phyloP scores from a whole-genome alignment of 129 eudicot species.

The Mikania micrantha region DNA sequence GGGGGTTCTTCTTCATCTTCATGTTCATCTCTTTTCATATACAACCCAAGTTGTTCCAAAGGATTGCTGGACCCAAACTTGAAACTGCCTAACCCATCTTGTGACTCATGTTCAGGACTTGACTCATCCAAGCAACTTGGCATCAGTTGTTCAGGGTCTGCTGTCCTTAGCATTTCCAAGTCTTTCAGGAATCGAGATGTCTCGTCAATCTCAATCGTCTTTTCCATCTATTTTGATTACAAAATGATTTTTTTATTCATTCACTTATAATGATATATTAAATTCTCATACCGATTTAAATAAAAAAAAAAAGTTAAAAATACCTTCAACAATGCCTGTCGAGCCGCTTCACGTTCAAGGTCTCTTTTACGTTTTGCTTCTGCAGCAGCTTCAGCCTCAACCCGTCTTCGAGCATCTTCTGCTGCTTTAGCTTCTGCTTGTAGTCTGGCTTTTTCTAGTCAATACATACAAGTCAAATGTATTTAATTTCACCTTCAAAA shows the following conservation, averaged over 20 bases:
- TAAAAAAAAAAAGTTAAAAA: background rate
- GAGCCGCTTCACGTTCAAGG: conserved; percentile 82
- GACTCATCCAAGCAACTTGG: conserved; percentile 45
- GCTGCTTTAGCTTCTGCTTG: conserved; percentile 94
- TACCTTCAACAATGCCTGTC: conserved; percentile 73
- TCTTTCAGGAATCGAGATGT: conserved; percentile 63
- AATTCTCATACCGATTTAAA: background rate
- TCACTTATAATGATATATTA: background rate
- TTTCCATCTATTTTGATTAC: conserved; percentile 45
- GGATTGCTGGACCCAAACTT: conserved; percentile 75
- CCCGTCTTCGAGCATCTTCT: conserved; percentile 65
- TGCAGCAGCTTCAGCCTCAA: conserved; percentile 65
- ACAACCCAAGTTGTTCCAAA: conserved; percentile 78
- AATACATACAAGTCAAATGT: background rate
- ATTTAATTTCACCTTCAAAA: background rate
- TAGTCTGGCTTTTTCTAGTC: conserved; percentile 63
- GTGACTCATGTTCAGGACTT: conserved; percentile 56
- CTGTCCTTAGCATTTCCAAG: conserved; percentile 67
- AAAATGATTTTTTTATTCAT: background rate
- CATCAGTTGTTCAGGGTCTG: conserved; percentile 41
- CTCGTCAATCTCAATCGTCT: conserved; percentile 86
- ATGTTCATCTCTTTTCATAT: conserved; percentile 74
- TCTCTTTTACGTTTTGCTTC: conserved; percentile 73
- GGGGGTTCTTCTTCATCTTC: conserved; percentile 67
- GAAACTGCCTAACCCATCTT: conserved; percentile 63